Conservation (phyloP, 108 stramenopile genomes). For the Cyclotella cryptica region DNA sequence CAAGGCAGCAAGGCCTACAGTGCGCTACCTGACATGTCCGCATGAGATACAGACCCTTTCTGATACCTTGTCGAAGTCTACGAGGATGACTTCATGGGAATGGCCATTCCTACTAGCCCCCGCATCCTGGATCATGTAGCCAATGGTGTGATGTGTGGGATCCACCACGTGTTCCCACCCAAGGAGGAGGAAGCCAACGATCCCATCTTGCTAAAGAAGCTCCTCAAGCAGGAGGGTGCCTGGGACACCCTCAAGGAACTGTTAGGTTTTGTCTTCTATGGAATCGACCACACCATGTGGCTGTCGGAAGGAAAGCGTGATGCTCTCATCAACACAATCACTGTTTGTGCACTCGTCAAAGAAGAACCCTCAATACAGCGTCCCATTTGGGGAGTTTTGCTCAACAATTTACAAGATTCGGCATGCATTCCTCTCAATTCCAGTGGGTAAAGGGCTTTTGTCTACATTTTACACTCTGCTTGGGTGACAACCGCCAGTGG, state of each 20-base stretch:
- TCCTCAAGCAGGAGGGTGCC: not conserved
- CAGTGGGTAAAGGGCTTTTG: not conserved
- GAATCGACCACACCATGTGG: not conserved
- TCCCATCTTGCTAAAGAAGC: not conserved
- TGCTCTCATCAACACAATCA: not conserved
- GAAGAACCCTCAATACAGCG: not conserved
- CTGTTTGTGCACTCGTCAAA: not conserved
- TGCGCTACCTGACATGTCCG: not conserved
- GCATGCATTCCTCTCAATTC: constrained; percentile 24
- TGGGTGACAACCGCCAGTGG: not conserved
- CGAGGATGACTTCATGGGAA: not conserved
- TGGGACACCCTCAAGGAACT: not conserved
- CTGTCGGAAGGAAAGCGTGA: not conserved
- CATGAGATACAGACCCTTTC: not conserved
- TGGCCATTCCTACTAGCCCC: not conserved
- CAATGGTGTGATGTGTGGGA: not conserved
- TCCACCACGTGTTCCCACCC: not conserved
- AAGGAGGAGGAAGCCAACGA: not conserved
- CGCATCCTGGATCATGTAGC: not conserved
- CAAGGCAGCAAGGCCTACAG: not conserved
- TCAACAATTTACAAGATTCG: constrained; percentile 4
- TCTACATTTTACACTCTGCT: constrained; percentile 8
- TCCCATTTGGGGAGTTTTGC: constrained; percentile 19
- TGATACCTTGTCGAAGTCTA: not conserved
- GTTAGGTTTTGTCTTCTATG: not conserved